Percentiles rank a stretch among this genome's conserved stretches.
These are phyloP conservation scores for Eucalyptus polybractea DNA, from an alignment of 345 rosid species.

Conservation along the genomic window DNA sequence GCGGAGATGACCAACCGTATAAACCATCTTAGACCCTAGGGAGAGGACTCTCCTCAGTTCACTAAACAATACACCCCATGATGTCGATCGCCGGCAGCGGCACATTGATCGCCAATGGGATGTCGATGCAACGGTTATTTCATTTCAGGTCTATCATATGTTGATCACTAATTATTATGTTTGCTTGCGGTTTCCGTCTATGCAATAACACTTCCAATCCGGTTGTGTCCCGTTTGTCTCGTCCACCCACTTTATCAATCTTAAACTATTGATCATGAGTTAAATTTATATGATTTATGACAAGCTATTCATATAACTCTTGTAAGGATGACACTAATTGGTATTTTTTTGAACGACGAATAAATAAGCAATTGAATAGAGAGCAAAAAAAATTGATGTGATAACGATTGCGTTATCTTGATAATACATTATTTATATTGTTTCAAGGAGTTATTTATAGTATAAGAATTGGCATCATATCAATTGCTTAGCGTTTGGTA, in stretches of 20 bases:
- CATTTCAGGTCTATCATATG: not conserved
- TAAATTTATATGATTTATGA: not conserved
- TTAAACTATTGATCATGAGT: not conserved
- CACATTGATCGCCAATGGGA: too few species aligned
- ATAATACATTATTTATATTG: not conserved
- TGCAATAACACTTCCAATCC: not conserved
- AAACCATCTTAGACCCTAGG: not conserved
- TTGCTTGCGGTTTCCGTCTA: not conserved
- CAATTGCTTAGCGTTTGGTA: not conserved
- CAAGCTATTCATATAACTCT: not conserved
- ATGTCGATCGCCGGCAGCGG: not conserved
- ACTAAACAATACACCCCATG: not conserved
- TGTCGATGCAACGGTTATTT: rapidly evolving
- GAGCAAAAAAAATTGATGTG: not conserved
- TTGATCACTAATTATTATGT: not conserved
- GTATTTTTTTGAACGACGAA: not conserved
- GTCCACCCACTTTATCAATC: not conserved
- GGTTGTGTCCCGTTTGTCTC: not conserved
- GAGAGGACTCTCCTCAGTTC: not conserved
- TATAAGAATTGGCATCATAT: not conserved
- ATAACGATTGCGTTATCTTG: not conserved
- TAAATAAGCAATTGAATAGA: not conserved
- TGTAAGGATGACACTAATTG: not conserved
- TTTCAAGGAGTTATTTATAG: not conserved
- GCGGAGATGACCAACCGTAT: not conserved